Base-by-base conservation (phyloP, 768 basidiomycete genomes). In the Cystobasidium ongulense region DNA sequence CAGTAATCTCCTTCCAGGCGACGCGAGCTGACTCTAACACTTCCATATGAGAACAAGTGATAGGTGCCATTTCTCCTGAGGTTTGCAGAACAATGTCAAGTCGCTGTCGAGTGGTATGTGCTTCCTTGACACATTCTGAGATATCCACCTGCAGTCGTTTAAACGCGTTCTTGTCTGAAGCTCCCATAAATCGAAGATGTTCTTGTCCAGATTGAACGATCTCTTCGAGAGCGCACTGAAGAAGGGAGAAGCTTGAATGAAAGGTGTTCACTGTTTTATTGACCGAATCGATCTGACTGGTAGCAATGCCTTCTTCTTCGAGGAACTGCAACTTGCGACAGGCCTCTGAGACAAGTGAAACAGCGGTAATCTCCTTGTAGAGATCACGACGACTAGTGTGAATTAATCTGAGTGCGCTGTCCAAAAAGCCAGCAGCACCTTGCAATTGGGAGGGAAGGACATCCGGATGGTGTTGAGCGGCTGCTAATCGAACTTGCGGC, bases 361-460 rank as follows among this genome's bases (percentile, higher is more conserved):
- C 46, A 50, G 15, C 3, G 8, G 4, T 21, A 21, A 50, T 11
- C n/a, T 50, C 46, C 21, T 21, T 11, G 21, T 4, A 50, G 46
- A 50, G 7, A 8, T 50, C 8, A n/a, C n/a, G 5, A 21, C 46
- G 46, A 21, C 46, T 50, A n/a, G 5, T 21, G 18, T 50, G 46
- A 50, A 21, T 21, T 21, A n/a, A 17, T 21, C 29, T 5, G 80
- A 92, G 89, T 1, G 87, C 85, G 50, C 89, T 91, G 80, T 97
- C 92, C 3, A 92, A 84, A 72, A 90, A 85, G 76, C 86, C 87
- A 21, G 90, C 80, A 7, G 89, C 90, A 75, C 91, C 85, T 78
- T 89, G 88, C 21, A 97, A 83, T 74, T 98, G 95, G 17, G 89
- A 88, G n/a, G 91, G 92, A 11, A 86, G 85, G 59, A 98, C 78